Conservation (phyloP, 371 early-diverging fungal species). For the Batrachochytrium dendrobatidis region DNA sequence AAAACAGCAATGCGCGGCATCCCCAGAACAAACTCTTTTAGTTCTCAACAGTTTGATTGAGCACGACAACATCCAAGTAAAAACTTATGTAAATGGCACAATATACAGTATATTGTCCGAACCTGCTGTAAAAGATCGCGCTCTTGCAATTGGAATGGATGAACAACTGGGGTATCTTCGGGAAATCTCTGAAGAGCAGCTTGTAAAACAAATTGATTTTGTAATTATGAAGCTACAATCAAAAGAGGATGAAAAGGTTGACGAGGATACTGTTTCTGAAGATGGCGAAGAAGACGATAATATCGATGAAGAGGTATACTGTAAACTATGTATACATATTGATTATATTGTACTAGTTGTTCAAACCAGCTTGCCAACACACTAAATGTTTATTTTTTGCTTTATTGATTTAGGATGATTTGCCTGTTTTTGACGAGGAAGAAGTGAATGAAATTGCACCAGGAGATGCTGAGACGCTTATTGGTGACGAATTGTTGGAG, state of each 20-base stretch:
- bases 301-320: conserved; percentile 19
- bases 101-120: conserved; percentile 35
- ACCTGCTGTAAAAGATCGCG: conserved; percentile 23
- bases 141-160: conserved; percentile 24
- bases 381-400: not conserved
- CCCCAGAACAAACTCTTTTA: conserved; percentile 16
- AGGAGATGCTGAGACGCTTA: not conserved
- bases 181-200: conserved; percentile 15
- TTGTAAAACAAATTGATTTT: conserved; percentile 30
- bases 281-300: conserved; percentile 33
- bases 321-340: conserved; percentile 6
- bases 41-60: conserved; percentile 27
- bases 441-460: not conserved
- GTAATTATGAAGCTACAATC: conserved; percentile 24
- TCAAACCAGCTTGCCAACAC: not conserved
- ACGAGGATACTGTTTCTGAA: conserved; percentile 19
- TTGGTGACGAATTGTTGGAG: conserved; percentile 1
- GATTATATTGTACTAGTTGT: not conserved
- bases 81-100: conserved; percentile 44
- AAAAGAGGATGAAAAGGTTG: conserved; percentile 15
- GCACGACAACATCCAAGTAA: conserved; percentile 33
- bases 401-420: not conserved
- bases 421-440: conserved; percentile 7
- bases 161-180: conserved; percentile 21
- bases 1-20: conserved; percentile 18